Conservation (phyloP, 345 rosid species). For the Pelargonium nanum region DNA sequence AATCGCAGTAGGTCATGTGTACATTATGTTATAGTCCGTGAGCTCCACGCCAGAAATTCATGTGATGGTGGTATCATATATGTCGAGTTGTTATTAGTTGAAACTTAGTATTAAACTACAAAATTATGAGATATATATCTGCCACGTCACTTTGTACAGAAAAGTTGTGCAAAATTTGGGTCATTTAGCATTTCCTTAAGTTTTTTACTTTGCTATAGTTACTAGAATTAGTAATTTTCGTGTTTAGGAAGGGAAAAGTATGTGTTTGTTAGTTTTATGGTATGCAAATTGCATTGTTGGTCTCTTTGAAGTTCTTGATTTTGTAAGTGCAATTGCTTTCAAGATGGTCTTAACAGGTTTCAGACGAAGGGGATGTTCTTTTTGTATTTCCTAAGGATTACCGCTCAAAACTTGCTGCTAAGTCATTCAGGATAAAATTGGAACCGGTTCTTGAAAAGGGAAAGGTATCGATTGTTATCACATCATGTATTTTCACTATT, state of each 20-base stretch:
- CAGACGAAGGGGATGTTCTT: constrained; percentile 93
- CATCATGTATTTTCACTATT: background rate
- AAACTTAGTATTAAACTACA: too few species aligned
- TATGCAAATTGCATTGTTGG: constrained; percentile 1
- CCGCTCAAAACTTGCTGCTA: constrained; percentile 67
- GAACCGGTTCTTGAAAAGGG: constrained; percentile 76
- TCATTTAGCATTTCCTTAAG: too few species aligned
- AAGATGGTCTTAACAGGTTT: constrained; percentile 71
- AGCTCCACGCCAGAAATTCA: too few species aligned
- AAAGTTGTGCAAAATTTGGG: too few species aligned
- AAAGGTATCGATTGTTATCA: constrained; percentile 42
- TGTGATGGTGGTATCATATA: too few species aligned
- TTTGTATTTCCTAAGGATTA: constrained; percentile 78
- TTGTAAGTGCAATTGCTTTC: constrained; percentile 32
- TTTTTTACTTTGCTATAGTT: too few species aligned
- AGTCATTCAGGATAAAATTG: constrained; percentile 73
- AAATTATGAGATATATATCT: too few species aligned
- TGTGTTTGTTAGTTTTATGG: background rate
- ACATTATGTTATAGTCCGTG: too few species aligned
- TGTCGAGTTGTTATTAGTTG: too few species aligned
- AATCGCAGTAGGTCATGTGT: too few species aligned
- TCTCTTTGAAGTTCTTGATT: constrained; percentile 33
- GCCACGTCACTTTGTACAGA: too few species aligned
- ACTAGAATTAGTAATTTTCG: too few species aligned
- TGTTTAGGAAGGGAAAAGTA: background rate